Base-by-base conservation (phyloP, 768 basidiomycete species). In the Bullera alba region DNA sequence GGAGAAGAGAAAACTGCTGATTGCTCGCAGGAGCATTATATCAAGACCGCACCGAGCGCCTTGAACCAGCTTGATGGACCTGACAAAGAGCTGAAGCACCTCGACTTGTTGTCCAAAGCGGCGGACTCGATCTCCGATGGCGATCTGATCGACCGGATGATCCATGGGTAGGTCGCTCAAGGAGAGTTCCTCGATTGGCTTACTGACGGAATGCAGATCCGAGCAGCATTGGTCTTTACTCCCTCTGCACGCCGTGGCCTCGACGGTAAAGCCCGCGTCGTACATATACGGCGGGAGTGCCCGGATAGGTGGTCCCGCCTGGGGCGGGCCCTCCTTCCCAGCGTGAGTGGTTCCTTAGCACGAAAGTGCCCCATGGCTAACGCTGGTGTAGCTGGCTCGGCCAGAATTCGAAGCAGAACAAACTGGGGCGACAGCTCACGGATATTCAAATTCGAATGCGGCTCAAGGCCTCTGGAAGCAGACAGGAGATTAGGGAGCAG, bases 361-460 rank as follows among this genome's bases (percentile, higher is more conserved):
- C 26, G 21, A 10, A 16, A 30, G 19, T 35, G 21, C 36, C 35
- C 36, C 39, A 41, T 41, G 15, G 21, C 21, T 46, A 19, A 17
- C 45, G 15, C 51, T 32, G 48, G 14, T 47, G 47, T 60, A 96
- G 92, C 65, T 99, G 90, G 89, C 82, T 99, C 12, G 93, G 93
- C 7, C 90, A 97, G 67, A 97, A 97, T 72, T 97, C 95, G 50
- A 93, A 92, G 65, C 85, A 87, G 70, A 78, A 65, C 57, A 95
- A 93, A 63, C 79, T 96, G 0, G 76, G 69, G 48, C 80, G 92
- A 30, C 83, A 86, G 56, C 77, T 99, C 16, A 80, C 79, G 30
- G 95, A 99, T 52, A 83, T 96, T 8, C 93, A 97, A 71, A 86
- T 89, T 37, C 84, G 85, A 42, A 95, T 97, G 95, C 83, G 95